Base-by-base conservation (phyloP, 2,329 filamentous ascomycete species). In the Rutstroemia sp. region DNA sequence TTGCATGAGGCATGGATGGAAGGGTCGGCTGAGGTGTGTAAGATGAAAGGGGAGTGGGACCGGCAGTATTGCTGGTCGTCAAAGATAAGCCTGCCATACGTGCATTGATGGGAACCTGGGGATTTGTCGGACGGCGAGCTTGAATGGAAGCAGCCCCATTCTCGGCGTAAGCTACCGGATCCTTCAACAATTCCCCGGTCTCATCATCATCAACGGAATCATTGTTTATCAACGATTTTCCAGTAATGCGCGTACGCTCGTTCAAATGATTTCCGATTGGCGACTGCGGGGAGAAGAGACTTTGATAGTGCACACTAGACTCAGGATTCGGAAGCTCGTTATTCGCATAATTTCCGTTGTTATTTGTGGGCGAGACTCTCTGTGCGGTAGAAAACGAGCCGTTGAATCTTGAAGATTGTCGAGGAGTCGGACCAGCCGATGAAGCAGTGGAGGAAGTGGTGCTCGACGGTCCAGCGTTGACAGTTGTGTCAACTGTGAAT, bases 151-250 rank as follows among this genome's bases (percentile, higher is more conserved):
- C 73, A 54, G 80, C 75, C 2, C 84, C 86, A 65, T 84, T 89
- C 65, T 92, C 86, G 9, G 88, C 89, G 67, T 85, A 90, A 8
- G 81, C 84, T 45, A 88, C 77, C 0, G 87, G 83, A 54, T 90
- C 84, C 57, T 86, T 86, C 47, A 90, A 75, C n/a, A 91, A 75
- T 63, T 85, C 80, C 36, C 78, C 82, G 2, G 87, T 88, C 67
- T 89, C 87, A 50, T 90, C 87, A 60, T 87, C 83, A 50, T 83
- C 80, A 27, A 81, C 82, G 16, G 79, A 78, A 65, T 86, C 82
- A 64, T 87, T 82, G 61, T 81, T 86, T 70, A 91, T 91, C 51
- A 90, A 74, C 2, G 83, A 81, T 70, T 89, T 90, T 63, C 87
- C 85, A 2, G 82, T 80, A 39, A 81, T 76, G 56, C 82, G 77